phyloP scores from a whole-genome alignment of 1,284 basidiomycete species.

The Anthracocystis walkeri region DNA sequence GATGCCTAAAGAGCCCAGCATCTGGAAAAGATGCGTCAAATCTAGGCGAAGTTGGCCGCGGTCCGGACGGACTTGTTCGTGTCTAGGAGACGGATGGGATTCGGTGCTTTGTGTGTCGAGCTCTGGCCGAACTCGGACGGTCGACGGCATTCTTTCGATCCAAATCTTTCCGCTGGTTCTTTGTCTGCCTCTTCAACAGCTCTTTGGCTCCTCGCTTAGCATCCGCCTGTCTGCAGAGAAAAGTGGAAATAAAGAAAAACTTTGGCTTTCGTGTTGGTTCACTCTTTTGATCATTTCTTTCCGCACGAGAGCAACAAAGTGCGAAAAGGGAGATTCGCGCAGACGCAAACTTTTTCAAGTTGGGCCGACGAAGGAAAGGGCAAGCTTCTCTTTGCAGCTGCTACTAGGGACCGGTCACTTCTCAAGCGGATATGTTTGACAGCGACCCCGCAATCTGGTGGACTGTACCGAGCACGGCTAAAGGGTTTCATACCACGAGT shows the following conservation, averaged over 20 bases:
- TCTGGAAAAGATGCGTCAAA: background rate
- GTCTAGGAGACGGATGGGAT: background rate
- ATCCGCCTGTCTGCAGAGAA: too few relatives aligned
- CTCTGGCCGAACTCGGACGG: conserved; percentile 31
- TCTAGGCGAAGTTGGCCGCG: background rate
- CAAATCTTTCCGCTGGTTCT: background rate
- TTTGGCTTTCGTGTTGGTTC: background rate
- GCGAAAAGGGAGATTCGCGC: too few relatives aligned
- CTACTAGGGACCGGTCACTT: conserved; percentile 18
- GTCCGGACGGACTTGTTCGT: conserved; percentile 9
- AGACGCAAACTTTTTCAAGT: background rate
- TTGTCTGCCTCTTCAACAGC: background rate
- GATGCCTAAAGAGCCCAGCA: background rate
- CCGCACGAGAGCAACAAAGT: conserved; percentile 1
- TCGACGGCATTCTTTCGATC: conserved; percentile 15
- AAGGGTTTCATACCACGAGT: conserved; percentile 18
- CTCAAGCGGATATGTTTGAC: background rate
- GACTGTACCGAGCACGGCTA: conserved; percentile 3
- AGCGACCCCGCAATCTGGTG: conserved; percentile 29
- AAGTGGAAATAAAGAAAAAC: background rate
- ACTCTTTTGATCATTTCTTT: background rate
- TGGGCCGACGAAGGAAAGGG: background rate
- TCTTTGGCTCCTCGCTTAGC: background rate
- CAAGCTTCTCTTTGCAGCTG: background rate
- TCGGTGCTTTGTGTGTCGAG: conserved; percentile 20